Evolutionary conservation across 305 asterid species (phyloP).

Genomic region (Caryopteris hybrid): DNA sequence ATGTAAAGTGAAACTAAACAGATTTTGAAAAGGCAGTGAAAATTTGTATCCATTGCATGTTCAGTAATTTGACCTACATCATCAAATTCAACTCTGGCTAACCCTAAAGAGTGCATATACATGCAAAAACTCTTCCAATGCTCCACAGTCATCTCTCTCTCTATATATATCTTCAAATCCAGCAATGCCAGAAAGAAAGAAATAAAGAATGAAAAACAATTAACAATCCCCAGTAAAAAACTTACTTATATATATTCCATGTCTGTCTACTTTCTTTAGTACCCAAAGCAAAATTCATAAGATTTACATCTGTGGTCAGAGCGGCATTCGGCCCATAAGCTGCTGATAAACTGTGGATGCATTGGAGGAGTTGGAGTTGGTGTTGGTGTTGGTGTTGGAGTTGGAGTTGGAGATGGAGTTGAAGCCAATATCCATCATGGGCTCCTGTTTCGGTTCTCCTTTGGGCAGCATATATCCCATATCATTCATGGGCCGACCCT

Average conservation of each 20-base stretch:
- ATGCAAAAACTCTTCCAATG: not conserved
- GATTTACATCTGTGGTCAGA: conserved; percentile 65
- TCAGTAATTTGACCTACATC: too few relatives aligned
- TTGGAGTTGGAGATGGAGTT: too few relatives aligned
- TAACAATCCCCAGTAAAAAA: conserved; percentile 13
- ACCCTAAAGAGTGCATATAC: too few relatives aligned
- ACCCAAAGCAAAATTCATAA: conserved; percentile 14
- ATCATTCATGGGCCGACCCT: conserved; percentile 31
- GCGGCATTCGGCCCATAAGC: conserved; percentile 65
- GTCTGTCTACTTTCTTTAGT: conserved; percentile 20
- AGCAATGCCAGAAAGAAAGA: not conserved
- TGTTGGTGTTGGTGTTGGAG: too few relatives aligned
- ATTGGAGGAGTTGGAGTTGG: too few relatives aligned
- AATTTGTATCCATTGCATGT: too few relatives aligned
- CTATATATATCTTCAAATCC: not conserved
- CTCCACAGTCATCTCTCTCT: not conserved
- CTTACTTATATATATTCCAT: conserved; percentile 10
- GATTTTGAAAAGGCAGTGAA: too few relatives aligned
- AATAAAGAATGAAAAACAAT: conserved; percentile 24
- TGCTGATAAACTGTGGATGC: conserved; percentile 59
- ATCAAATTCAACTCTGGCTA: too few relatives aligned
- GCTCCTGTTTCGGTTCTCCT: conserved; percentile 61
- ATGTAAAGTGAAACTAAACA: too few relatives aligned
- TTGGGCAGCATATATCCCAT: conserved; percentile 49
- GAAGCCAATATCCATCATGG: conserved; percentile 43